Base-by-base conservation (phyloP, 768 basidiomycete species). In the Boletellus emodensis region DNA sequence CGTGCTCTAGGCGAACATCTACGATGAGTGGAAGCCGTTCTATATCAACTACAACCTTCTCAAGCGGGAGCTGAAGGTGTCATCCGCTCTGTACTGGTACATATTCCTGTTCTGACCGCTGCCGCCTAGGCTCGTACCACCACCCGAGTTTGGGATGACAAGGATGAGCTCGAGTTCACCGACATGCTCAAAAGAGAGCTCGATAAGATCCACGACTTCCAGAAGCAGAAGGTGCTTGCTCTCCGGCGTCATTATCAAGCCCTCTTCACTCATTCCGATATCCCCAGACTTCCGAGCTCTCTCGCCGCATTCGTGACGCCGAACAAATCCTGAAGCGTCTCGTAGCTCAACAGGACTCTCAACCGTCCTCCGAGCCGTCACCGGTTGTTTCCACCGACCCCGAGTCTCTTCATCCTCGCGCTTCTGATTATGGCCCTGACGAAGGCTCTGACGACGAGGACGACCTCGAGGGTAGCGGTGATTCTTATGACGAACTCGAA, bases 171-270 rank as follows among this genome's bases (percentile, higher is more conserved):
- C 32, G 83, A 88, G 36, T 98, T 98, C 63, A 85, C 84, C 11
- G 68, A 63, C 38, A 79, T 86, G 73, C 82, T 97, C 48, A 86
- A 89, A 61, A 75, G 74, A 51, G 94, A 98, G 72, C 77, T 98
- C 30, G 90, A 94, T 62, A 98, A 98, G 72, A 85, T 97, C 39
- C 87, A 94, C 59, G 84, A 86, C 61, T 98, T 98, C 64, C 95
- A 98, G 66, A 89, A 85, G 64, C 72, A 76, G 32, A 98, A 96
- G 82, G 91, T 86, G 61, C 64, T 51, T 13, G 26, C 22, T 55
- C 18, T 4, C 26, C n/a, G 32, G n/a, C 17, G 6, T 28, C 35
- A 37, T 30, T 7, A 30, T 44, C 13, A 37, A n/a, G 46, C 18
- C 18, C 8, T 7, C 22, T 14, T 48, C 48, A 33, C 53, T 54